Evolutionary conservation across 352 stramenopile genomes (phyloP).

Genomic region (Pythium oligandrum): DNA sequence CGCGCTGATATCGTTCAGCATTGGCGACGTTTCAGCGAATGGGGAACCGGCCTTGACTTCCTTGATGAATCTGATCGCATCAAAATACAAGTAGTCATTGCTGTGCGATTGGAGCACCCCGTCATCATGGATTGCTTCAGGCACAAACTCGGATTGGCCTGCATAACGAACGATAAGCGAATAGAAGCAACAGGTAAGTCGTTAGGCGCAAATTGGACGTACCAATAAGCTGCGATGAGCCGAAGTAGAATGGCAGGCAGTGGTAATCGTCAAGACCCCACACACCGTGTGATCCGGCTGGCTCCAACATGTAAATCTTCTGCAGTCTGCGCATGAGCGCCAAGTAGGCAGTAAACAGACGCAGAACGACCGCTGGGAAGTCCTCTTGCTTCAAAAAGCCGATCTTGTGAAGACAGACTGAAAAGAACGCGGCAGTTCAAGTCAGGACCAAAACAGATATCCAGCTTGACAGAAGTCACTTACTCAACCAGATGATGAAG

Average conservation of each 20-base stretch:
- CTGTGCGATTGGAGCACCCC: slow-evolving; percentile 49
- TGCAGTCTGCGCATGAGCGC: slow-evolving; percentile 92
- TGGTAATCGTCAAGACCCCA: slow-evolving; percentile 99
- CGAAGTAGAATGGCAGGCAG: slow-evolving; percentile 98
- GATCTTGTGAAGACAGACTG: slow-evolving; percentile 86
- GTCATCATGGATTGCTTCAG: slow-evolving; percentile 75
- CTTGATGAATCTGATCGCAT: slow-evolving; percentile 90
- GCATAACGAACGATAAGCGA: not conserved
- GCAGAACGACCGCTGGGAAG: slow-evolving; percentile 85
- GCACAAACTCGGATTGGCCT: slow-evolving; percentile 66
- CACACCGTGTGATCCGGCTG: slow-evolving; percentile 97
- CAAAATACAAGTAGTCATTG: slow-evolving; percentile 90
- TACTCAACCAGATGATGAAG: slow-evolving; percentile 95
- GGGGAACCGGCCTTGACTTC: slow-evolving; percentile 87
- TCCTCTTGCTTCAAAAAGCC: slow-evolving; percentile 84
- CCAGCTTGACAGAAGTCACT: slow-evolving; percentile 21
- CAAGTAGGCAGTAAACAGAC: slow-evolving; percentile 93
- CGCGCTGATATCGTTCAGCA: slow-evolving; percentile 91
- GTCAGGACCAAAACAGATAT: slow-evolving; percentile 3
- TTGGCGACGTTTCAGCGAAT: slow-evolving; percentile 92
- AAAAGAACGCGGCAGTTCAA: too few species aligned
- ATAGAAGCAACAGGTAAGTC: not conserved
- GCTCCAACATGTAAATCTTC: slow-evolving; percentile 97
- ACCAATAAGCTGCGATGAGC: slow-evolving; percentile 92
- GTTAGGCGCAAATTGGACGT: not conserved